Base-by-base conservation (phyloP, 2,329 filamentous ascomycete genomes). In the Fusarium buxicola region DNA sequence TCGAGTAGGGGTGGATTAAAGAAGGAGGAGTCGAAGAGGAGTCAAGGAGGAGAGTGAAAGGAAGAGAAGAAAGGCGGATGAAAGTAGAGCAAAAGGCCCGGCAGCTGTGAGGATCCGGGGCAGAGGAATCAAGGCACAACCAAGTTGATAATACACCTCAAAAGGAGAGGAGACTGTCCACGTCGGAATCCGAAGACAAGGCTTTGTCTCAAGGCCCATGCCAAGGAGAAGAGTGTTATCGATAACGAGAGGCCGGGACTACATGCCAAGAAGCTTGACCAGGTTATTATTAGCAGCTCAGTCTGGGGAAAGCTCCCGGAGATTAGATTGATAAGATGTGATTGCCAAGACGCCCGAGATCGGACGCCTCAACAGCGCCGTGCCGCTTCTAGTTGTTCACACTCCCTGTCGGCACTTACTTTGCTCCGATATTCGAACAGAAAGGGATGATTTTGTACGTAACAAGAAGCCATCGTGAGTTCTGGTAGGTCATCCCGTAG, bases 301-400 rank as follows among this genome's bases (percentile, higher is more conserved):
- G 52, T 63, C 61, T 58, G 57, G 61, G 61, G 61, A 57, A 58
- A 28, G 31, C 25, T 41, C 18, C 21, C 28, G 1, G 44, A 65
- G 62, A 65, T 65, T 58, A 65, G 62, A 65, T 65, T 65, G 63
- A 65, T 65, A 65, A 65, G 63, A 65, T 65, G 58, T 47, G 58
- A 66, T 53, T 65, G 45, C 55, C 54, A 63, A 36, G 46, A 24
- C 15, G 27, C 52, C 62, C 61, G 62, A 65, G 38, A 58, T 63
- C 62, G 61, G 62, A 64, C 45, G 34, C 39, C 32, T 54, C 25
- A 55, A 35, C 54, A 36, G 34, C 46, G 27, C 61, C 51, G 61
- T 62, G 61, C 53, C 55, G 53, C 53, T 43, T 31, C 45, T 57
- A 41, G 57, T 34, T 53, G 57, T 30, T 58, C 61, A 51, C 61